Evolutionary conservation across 371 early-diverging fungal genomes (phyloP).

Genomic region (Choanephora cucurbitarum): DNA sequence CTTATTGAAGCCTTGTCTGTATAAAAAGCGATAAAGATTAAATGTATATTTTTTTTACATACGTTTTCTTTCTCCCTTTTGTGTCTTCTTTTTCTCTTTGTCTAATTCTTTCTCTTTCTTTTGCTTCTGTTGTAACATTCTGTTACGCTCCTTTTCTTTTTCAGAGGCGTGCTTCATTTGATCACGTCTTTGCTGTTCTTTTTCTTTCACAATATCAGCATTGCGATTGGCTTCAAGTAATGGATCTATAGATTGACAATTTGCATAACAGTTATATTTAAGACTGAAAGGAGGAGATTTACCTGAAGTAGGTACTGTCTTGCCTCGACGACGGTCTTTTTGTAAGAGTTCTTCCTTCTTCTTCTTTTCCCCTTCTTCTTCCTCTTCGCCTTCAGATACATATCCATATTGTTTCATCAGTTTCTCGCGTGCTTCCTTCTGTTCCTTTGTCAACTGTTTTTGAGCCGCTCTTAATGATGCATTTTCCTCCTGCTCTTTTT

Average conservation of each 20-base stretch:
- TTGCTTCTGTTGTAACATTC: slow-evolving; percentile 54
- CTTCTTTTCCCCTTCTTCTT: slow-evolving; percentile 32
- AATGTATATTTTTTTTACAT: slow-evolving; percentile 48
- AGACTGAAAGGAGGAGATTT: too few relatives aligned
- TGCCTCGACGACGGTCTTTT: slow-evolving; percentile 39
- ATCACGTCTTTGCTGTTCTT: slow-evolving; percentile 51
- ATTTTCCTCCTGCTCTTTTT: slow-evolving; percentile 24
- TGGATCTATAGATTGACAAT: too few relatives aligned
- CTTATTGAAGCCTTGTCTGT: slow-evolving; percentile 89
- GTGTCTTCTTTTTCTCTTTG: slow-evolving; percentile 55
- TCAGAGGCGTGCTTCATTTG: slow-evolving; percentile 57
- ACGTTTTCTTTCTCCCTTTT: slow-evolving; percentile 55
- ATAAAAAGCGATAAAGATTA: slow-evolving; percentile 78
- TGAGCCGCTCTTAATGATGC: slow-evolving; percentile 20
- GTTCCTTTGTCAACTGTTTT: slow-evolving; percentile 49
- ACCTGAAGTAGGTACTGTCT: slow-evolving; percentile 31
- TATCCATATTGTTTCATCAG: slow-evolving; percentile 58
- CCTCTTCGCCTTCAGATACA: slow-evolving; percentile 47
- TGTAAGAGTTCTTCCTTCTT: slow-evolving; percentile 1
- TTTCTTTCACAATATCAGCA: slow-evolving; percentile 50
- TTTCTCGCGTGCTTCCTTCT: slow-evolving; percentile 54
- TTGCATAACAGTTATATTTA: too few relatives aligned
- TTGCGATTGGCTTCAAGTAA: slow-evolving; percentile 53
- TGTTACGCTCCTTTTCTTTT: slow-evolving; percentile 58
- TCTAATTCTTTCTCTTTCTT: slow-evolving; percentile 38